Evolutionary conservation across 257 asterid species (phyloP).

Genomic region (Solanum tarapatanum): DNA sequence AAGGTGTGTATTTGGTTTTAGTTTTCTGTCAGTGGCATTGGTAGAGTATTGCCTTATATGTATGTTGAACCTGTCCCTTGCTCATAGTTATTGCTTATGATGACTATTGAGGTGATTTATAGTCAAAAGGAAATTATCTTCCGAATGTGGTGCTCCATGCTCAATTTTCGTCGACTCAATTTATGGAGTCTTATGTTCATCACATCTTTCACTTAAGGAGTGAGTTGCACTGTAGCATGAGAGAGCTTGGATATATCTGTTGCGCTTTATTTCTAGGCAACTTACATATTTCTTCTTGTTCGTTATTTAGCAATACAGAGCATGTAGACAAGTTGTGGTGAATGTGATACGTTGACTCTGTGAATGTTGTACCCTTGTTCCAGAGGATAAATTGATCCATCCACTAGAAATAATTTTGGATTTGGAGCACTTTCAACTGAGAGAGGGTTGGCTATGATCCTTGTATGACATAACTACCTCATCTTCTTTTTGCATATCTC

Average conservation of each 20-base stretch:
- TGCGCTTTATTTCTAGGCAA: not conserved
- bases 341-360: not conserved
- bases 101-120: not conserved
- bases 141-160: not conserved
- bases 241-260: not conserved
- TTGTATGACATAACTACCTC: not conserved
- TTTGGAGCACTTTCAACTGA: not conserved
- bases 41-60: not conserved
- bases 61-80: not conserved
- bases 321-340: not conserved
- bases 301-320: not conserved
- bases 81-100: not conserved
- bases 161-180: not conserved
- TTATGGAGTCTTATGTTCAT: not conserved
- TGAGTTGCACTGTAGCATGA: not conserved
- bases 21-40: not conserved
- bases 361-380: not conserved
- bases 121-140: not conserved
- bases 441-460: not conserved
- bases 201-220: not conserved
- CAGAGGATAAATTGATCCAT: not conserved
- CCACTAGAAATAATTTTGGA: not conserved
- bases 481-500: not conserved
- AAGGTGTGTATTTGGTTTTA: conserved; percentile 20
- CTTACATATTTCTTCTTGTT: not conserved